Conservation (phyloP, 768 basidiomycete species). For the Boletus tomentosulus region DNA sequence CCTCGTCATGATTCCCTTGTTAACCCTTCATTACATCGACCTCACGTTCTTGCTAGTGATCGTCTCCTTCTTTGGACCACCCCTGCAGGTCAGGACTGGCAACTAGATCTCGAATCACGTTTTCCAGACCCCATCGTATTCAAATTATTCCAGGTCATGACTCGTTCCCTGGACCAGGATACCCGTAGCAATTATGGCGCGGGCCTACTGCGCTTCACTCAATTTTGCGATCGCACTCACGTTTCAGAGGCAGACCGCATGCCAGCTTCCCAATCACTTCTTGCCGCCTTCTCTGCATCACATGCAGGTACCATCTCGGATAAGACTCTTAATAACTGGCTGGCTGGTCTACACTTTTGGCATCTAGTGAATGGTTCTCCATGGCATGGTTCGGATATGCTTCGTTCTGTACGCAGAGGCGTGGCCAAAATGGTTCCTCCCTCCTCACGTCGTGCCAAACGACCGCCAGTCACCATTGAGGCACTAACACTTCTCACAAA, state of each 20-base stretch:
- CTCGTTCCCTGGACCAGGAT: neutral
- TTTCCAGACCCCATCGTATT: too few relatives aligned
- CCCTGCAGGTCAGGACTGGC: too few relatives aligned
- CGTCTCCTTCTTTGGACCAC: too few relatives aligned
- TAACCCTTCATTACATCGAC: too few relatives aligned
- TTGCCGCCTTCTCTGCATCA: constrained; percentile 23
- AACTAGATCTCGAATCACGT: too few relatives aligned
- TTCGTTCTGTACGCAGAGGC: too few relatives aligned
- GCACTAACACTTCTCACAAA: too few relatives aligned
- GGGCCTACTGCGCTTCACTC: constrained; percentile 24
- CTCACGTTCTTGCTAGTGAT: too few relatives aligned
- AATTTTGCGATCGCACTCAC: constrained; percentile 34
- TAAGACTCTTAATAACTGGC: constrained; percentile 31
- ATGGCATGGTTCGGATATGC: neutral
- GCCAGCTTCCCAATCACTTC: constrained; percentile 26
- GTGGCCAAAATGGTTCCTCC: too few relatives aligned
- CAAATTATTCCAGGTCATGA: neutral
- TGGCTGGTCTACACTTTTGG: constrained; percentile 35
- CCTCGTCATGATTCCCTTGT: too few relatives aligned
- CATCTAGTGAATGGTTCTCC: constrained; percentile 14
- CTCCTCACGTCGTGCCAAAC: too few relatives aligned
- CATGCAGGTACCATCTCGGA: constrained; percentile 10
- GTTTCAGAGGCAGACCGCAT: constrained; percentile 23
- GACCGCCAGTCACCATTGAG: too few relatives aligned
- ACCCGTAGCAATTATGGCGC: constrained; percentile 1